Evolutionary conservation across 2,329 filamentous ascomycete genomes (phyloP).

Genomic region (Cladosporium austrohemisphaericum): DNA sequence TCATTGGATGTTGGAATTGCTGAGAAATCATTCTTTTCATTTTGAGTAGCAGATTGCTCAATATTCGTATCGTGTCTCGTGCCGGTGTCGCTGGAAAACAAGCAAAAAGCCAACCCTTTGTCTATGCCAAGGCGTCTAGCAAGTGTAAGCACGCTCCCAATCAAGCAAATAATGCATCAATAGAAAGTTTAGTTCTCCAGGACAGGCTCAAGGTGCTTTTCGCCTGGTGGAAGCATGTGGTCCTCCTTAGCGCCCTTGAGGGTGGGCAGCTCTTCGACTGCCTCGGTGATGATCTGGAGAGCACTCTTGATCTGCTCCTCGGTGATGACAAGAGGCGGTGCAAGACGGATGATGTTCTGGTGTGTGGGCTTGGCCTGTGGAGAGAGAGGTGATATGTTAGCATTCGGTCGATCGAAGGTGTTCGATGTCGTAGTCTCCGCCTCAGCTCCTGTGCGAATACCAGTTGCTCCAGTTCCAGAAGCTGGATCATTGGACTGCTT

Average conservation of each 20-base stretch:
- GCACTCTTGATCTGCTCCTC: conserved; percentile 79
- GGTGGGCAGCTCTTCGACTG: conserved; percentile 74
- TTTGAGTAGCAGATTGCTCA: too few relatives aligned
- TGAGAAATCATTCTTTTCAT: not conserved
- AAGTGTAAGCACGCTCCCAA: not conserved
- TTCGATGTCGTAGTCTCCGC: conserved; percentile 14
- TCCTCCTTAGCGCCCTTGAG: conserved; percentile 49
- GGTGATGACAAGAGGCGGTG: conserved; percentile 92
- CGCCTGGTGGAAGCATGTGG: conserved; percentile 41
- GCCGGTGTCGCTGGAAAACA: not conserved
- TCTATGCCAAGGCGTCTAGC: conserved; percentile 6
- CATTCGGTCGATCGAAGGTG: conserved; percentile 13
- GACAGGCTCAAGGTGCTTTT: conserved; percentile 60
- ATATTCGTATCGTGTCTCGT: conserved; percentile 11
- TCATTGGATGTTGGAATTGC: too few relatives aligned
- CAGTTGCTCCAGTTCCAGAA: not conserved
- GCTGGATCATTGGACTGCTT: not conserved
- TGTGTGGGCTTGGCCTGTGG: conserved; percentile 92
- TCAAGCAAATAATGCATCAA: not conserved
- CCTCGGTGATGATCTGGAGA: conserved; percentile 73
- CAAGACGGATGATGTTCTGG: conserved; percentile 95
- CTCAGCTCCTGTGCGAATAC: conserved; percentile 7
- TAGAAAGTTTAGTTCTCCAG: conserved; percentile 49
- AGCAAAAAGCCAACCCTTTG: not conserved
- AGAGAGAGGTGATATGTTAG: conserved; percentile 21